phyloP scores from a whole-genome alignment of 371 early-diverging fungal species.

The Choanephora cucurbitarum region DNA sequence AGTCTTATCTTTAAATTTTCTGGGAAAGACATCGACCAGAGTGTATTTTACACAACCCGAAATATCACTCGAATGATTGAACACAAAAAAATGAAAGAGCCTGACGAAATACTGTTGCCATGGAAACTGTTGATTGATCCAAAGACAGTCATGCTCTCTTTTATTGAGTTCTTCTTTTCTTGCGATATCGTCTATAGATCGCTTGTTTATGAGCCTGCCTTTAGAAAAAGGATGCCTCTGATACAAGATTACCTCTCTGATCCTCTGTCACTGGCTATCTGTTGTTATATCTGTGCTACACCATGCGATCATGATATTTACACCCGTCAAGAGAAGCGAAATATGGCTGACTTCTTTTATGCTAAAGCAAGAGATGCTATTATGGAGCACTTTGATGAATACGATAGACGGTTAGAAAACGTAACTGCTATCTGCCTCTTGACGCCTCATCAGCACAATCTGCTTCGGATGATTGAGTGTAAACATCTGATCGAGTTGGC shows the following conservation, averaged over 20 bases:
- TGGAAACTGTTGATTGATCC: neutral
- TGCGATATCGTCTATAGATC: constrained; percentile 15
- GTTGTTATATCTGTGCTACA: constrained; percentile 12
- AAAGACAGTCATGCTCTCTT: neutral
- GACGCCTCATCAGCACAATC: constrained; percentile 10
- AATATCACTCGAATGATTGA: neutral
- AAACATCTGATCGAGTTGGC: constrained; percentile 7
- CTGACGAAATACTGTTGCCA: neutral
- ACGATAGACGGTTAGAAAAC: constrained; percentile 24
- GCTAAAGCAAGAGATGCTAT: constrained; percentile 12
- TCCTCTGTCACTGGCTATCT: constrained; percentile 12
- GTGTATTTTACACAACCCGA: neutral
- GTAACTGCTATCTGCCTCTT: constrained; percentile 13
- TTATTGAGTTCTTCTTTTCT: constrained; percentile 11
- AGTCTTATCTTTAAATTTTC: neutral
- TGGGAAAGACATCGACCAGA: neutral
- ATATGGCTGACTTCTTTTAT: constrained; percentile 20
- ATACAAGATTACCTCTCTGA: constrained; percentile 7
- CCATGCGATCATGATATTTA: constrained; percentile 13
- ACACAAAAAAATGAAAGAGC: neutral
- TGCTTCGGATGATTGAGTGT: constrained; percentile 11
- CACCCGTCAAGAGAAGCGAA: constrained; percentile 4
- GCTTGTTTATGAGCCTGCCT: constrained; percentile 15
- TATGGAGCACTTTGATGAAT: constrained; percentile 21
- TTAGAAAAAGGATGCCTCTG: neutral